phyloP scores from a whole-genome alignment of 192 early-diverging fungal genomes.

The Mortierella antarctica region DNA sequence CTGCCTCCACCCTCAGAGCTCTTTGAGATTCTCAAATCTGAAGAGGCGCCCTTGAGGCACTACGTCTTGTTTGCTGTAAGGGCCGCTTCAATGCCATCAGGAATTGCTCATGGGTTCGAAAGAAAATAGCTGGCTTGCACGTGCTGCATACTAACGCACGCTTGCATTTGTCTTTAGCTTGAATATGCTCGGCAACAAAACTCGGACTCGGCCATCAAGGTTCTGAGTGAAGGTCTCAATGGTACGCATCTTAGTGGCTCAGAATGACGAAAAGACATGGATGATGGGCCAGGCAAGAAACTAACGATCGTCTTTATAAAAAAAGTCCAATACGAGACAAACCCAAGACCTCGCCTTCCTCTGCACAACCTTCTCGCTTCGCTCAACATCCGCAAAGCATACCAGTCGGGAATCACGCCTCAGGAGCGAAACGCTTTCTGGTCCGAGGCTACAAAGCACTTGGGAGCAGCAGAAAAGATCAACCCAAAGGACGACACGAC shows the following conservation, averaged over 20 bases:
- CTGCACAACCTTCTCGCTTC: conserved; percentile 80
- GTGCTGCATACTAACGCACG: conserved; percentile 6
- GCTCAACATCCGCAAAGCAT: conserved; percentile 78
- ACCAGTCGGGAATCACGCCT: conserved; percentile 33
- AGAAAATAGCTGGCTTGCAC: neutral
- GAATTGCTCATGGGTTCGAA: too few species aligned
- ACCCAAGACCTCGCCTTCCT: conserved; percentile 69
- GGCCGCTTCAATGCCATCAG: neutral
- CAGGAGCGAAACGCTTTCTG: conserved; percentile 66
- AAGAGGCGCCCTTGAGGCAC: conserved; percentile 69
- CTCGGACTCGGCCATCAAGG: conserved; percentile 66
- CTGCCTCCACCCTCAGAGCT: conserved; percentile 70
- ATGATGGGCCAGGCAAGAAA: neutral
- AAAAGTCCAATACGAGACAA: conserved; percentile 47
- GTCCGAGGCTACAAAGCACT: conserved; percentile 75
- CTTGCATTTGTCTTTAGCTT: conserved; percentile 50
- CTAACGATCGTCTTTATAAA: neutral
- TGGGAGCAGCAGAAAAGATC: conserved; percentile 83
- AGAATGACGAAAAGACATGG: too few species aligned
- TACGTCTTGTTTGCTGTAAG: conserved; percentile 78
- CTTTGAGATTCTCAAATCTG: conserved; percentile 76
- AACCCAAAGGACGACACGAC: conserved; percentile 74
- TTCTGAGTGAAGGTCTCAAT: conserved; percentile 66
- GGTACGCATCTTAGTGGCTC: conserved; percentile 26
- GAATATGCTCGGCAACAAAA: conserved; percentile 80